phyloP scores from a whole-genome alignment of 495 filamentous ascomycete genomes.

The Hypoxylon fragiforme region DNA sequence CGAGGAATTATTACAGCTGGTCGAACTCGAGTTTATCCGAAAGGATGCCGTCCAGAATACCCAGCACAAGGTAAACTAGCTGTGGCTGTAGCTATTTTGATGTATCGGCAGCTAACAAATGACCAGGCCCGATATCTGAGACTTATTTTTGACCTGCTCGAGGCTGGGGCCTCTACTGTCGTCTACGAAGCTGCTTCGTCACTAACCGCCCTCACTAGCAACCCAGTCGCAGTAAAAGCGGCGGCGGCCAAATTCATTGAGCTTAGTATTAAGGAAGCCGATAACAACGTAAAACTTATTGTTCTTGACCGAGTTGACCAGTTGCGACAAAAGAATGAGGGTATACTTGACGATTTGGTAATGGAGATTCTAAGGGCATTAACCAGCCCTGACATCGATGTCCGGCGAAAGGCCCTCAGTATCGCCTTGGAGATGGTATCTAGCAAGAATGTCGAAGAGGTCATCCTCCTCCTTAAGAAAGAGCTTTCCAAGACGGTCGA shows the following conservation, averaged over 20 bases:
- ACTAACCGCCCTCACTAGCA: slow-evolving; percentile 90
- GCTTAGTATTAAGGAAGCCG: slow-evolving; percentile 92
- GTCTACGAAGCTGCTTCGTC: slow-evolving; percentile 98
- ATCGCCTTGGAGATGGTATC: slow-evolving; percentile 98
- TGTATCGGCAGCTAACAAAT: slow-evolving; percentile 15
- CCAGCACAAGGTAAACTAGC: slow-evolving; percentile 75
- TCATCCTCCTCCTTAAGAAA: slow-evolving; percentile 94
- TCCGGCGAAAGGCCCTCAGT: slow-evolving; percentile 85
- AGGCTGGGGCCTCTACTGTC: slow-evolving; percentile 90
- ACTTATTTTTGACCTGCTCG: slow-evolving; percentile 94
- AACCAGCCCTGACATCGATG: slow-evolving; percentile 93
- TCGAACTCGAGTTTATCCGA: slow-evolving; percentile 93
- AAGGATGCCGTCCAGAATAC: slow-evolving; percentile 96
- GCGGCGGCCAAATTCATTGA: slow-evolving; percentile 96
- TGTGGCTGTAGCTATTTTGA: background rate
- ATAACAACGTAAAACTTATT: slow-evolving; percentile 99
- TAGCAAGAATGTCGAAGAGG: slow-evolving; percentile 98
- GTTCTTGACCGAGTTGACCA: slow-evolving; percentile 94
- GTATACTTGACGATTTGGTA: slow-evolving; percentile 90
- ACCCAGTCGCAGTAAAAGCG: slow-evolving; percentile 97
- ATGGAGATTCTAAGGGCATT: slow-evolving; percentile 99
- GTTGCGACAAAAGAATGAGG: slow-evolving; percentile 86
- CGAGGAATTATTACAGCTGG: slow-evolving; percentile 90
- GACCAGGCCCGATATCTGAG: slow-evolving; percentile 81
- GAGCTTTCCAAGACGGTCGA: slow-evolving; percentile 97